Conservation (phyloP, 805 yeast species). For the Teunomyces kruisii region DNA sequence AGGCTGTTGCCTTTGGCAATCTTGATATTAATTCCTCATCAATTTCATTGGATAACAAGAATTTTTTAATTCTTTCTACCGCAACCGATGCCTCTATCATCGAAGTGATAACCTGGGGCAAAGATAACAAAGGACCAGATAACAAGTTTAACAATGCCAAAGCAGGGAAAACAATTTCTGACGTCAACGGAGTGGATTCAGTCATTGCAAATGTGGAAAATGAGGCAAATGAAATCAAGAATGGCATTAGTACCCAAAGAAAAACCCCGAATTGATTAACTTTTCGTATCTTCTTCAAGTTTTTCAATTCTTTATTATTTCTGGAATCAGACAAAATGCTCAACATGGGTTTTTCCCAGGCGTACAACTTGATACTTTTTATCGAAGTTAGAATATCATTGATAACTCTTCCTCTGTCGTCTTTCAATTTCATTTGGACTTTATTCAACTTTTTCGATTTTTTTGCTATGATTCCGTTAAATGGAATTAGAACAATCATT, state of each 20-base stretch:
- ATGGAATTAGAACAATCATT: slow-evolving; percentile 17
- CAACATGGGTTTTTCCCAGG: slow-evolving; percentile 29
- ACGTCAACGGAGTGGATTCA: slow-evolving; percentile 17
- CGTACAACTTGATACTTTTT: slow-evolving; percentile 25
- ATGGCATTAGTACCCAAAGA: slow-evolving; percentile 27
- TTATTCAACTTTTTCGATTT: slow-evolving; percentile 42
- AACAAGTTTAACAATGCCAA: slow-evolving; percentile 36
- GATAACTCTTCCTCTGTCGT: slow-evolving; percentile 19
- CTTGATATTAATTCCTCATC: slow-evolving; percentile 11
- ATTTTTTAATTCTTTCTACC: slow-evolving; percentile 50
- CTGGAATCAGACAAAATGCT: slow-evolving; percentile 17
- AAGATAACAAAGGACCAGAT: slow-evolving; percentile 56
- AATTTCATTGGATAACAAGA: slow-evolving; percentile 32
- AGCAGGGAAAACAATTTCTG: slow-evolving; percentile 29
- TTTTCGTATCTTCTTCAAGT: slow-evolving; percentile 14
- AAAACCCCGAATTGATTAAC: slow-evolving; percentile 14
- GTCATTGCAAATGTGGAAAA: slow-evolving; percentile 20
- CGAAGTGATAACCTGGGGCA: slow-evolving; percentile 58
- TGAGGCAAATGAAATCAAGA: slow-evolving; percentile 20
- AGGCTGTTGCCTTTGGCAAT: background rate
- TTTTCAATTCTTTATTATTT: slow-evolving; percentile 19
- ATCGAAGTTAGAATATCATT: slow-evolving; percentile 23
- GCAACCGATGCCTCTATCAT: slow-evolving; percentile 62
- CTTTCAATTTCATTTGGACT: slow-evolving; percentile 19
- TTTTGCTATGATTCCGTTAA: slow-evolving; percentile 23